Base-by-base conservation (phyloP, 345 rosid species). In the Hibiscus syriacus region DNA sequence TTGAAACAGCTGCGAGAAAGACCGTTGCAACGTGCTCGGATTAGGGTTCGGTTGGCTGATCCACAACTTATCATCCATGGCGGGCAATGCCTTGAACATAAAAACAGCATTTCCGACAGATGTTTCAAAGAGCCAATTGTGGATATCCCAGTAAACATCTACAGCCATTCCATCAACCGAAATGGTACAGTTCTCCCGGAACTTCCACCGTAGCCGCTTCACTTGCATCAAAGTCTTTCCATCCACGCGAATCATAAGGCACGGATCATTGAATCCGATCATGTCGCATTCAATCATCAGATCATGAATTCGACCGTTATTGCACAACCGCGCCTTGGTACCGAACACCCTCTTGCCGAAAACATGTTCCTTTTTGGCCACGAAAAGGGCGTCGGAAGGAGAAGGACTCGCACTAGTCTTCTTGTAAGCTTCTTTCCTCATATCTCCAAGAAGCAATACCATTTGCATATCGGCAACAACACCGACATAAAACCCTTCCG, bases 71-170 rank as follows among this genome's bases (percentile, higher is more conserved):
- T 93, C 97, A 1, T 93, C 97, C 0, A 83, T 81, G 4, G 93
- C 73, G 20, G 80, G 84, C 84, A 89, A 81, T n/a, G 90, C 82
- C 85, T 84, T 83, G 86, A 93, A 90, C 97, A 93, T 86, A 76
- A 93, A 93, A 30, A 93, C 97, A 11, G 96, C 98, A 80, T 85
- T 84, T 19, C 92, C 94, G 13, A 75, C 55, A 11, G 93, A 78
- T 32, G 87, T 29, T 29, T 92, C 90, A 55, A 87, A 93, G 30
- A 93, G 87, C 98, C 98, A 90, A 72, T 74, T 85, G 74, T 93
- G 85, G 5, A 93, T 94, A 78, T 93, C 98, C 98, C 98, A 93
- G 48, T 85, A 84, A 71, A 90, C 88, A 74, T 93, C 97, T 16
- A 93, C 85, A 0, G 89, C 81, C 45, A 87, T 39, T 30, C 96